phyloP scores from a whole-genome alignment of 2,329 filamentous ascomycete species.

The Beauveria varroae region DNA sequence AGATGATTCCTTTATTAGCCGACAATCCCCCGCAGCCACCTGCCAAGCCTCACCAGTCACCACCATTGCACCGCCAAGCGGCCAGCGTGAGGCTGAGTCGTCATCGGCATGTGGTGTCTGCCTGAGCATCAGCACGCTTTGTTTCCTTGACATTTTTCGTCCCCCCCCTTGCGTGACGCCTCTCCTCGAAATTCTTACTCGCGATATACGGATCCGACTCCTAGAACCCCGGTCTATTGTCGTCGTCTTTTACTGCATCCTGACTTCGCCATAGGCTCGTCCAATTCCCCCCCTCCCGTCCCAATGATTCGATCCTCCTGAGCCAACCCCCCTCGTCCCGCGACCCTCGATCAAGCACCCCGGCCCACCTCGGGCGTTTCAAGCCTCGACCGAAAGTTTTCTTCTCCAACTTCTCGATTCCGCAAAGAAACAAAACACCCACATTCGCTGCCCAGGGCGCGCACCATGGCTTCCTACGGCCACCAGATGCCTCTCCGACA shows the following conservation, averaged over 20 bases:
- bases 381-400: neutral
- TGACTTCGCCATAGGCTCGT: neutral
- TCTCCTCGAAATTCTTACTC: neutral
- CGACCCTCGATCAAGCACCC: slow-evolving; percentile 1
- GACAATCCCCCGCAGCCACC: slow-evolving; percentile 11
- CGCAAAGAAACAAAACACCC: neutral
- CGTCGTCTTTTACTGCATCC: neutral
- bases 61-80: neutral
- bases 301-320: neutral
- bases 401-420: no score
- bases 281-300: neutral
- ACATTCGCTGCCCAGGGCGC: neutral
- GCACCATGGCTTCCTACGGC: slow-evolving; percentile 29
- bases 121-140: neutral
- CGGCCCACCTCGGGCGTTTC: slow-evolving; percentile 1
- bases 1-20: neutral
- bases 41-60: neutral
- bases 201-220: neutral
- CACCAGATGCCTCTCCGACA: slow-evolving; percentile 32
- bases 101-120: slow-evolving; percentile 2
- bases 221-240: neutral
- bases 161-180: neutral
- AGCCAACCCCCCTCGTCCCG: neutral
- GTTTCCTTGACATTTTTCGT: neutral
- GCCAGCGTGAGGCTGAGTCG: slow-evolving; percentile 9